Percentiles rank a stretch among this genome's conserved stretches.
These are phyloP conservation scores for Colletotrichum magnum DNA, from an alignment of 2,329 filamentous ascomycete genomes.

Conservation along the genomic window DNA sequence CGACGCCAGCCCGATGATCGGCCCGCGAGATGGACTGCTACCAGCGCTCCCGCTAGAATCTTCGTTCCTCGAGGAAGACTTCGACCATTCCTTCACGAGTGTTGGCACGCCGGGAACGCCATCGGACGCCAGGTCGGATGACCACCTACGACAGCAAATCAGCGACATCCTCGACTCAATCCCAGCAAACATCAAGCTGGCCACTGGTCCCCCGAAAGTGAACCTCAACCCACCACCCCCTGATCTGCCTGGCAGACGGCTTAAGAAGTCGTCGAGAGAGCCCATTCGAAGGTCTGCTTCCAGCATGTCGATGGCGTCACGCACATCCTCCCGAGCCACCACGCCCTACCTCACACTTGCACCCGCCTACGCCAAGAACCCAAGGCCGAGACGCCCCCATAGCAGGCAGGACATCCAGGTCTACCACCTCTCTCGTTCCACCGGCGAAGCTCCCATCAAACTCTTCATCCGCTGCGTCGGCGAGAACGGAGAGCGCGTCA, in stretches of 20 bases:
- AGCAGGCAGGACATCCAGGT: constrained; percentile 85
- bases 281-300: constrained; percentile 63
- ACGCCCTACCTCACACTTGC: constrained; percentile 80
- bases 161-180: constrained; percentile 83
- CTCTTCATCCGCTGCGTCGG: constrained; percentile 94
- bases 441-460: constrained; percentile 90
- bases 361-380: constrained; percentile 67
- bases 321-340: constrained; percentile 63
- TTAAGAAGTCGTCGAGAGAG: constrained; percentile 60
- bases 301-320: constrained; percentile 57
- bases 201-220: constrained; percentile 62
- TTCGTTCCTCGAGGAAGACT: constrained; percentile 63
- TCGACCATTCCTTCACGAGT: constrained; percentile 56
- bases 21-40: constrained; percentile 40
- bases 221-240: constrained; percentile 73
- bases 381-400: constrained; percentile 62
- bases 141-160: constrained; percentile 85
- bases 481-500: constrained; percentile 90
- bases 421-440: constrained; percentile 90
- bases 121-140: constrained; percentile 63
- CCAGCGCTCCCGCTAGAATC: constrained; percentile 59
- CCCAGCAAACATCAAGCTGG: constrained; percentile 83
- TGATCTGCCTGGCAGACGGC: constrained; percentile 66
- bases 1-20: constrained; percentile 33
- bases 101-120: constrained; percentile 53